A percentile compares a stretch with the other conserved stretches of the same genome.
Conservation (phyloP, 2,329 filamentous ascomycete species). For the Penicillium decumbens region DNA sequence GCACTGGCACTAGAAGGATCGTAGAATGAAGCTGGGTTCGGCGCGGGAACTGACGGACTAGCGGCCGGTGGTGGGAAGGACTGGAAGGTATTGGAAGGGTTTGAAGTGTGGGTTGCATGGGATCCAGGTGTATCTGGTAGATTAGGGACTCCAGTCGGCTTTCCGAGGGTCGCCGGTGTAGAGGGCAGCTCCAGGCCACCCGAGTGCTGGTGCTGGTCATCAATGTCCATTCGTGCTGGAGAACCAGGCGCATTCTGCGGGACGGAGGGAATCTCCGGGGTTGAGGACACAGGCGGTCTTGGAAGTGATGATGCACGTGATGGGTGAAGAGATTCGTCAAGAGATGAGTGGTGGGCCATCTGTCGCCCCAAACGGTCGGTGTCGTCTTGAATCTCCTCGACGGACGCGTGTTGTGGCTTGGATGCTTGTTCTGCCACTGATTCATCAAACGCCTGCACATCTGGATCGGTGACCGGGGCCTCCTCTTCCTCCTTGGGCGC, state of each 20-base stretch:
- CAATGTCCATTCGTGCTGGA: constrained; percentile 32
- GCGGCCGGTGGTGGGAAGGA: constrained; percentile 41
- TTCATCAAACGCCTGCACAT: constrained; percentile 54
- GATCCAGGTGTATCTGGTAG: constrained; percentile 32
- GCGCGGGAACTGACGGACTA: constrained; percentile 23
- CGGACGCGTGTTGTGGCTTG: constrained; percentile 50
- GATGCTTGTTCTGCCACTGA: constrained; percentile 40
- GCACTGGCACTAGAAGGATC: constrained; percentile 16
- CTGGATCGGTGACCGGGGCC: constrained; percentile 54
- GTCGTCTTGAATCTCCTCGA: constrained; percentile 59
- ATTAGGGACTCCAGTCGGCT: constrained; percentile 23
- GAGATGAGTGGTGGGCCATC: constrained; percentile 46
- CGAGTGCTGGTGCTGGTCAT: constrained; percentile 30
- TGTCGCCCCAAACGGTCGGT: constrained; percentile 45
- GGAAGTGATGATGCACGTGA: constrained; percentile 42
- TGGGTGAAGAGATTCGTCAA: constrained; percentile 50
- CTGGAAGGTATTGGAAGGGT: constrained; percentile 33
- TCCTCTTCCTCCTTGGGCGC: constrained; percentile 53
- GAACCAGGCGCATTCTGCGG: constrained; percentile 25
- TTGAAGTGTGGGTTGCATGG: constrained; percentile 10
- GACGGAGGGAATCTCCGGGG: constrained; percentile 23
- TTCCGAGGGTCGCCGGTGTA: constrained; percentile 35
- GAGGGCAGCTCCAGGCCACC: constrained; percentile 37
- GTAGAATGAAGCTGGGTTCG: constrained; percentile 23
- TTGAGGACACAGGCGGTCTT: constrained; percentile 24